Base-by-base conservation (phyloP, 495 filamentous ascomycete species). In the Daldinia bambusicola region DNA sequence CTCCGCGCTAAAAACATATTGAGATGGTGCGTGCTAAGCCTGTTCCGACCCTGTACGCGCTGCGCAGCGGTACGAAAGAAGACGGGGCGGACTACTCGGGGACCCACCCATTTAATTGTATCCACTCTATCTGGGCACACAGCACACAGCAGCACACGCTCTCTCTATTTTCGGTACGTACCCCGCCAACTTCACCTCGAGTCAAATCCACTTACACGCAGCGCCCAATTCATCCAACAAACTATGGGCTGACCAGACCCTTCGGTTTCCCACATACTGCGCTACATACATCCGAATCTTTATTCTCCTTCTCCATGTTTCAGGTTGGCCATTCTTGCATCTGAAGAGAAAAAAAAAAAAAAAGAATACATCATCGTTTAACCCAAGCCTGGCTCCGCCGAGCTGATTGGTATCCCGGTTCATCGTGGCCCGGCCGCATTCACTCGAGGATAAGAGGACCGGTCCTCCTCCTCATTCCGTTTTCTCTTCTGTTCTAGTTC, bases 381-480 rank as follows among this genome's bases (percentile, higher is more conserved):
- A 48, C 61, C 32, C 62, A 64, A 55, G 67, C 53, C 67, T 70
- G 56, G 63, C 48, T 67, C 56, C 55, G 53, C 67, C 41, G 57
- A 66, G 74, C 60, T 77, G 75, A 76, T 77, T 76, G 67, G 70
- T 26, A 76, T 76, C 64, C 71, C 74, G 74, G 75, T 60, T 51
- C 63, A 66, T 68, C 69, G 60, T 70, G 52, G 50, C 51, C 75
- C 68, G 65, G 63, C 62, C 63, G 41, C 20, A 48, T 58, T 64
- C 68, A 73, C 62, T 55, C 69, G 71, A 79, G 75, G 69, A 79
- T 79, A 79, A 77, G 74, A 76, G 63, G 74, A 60, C 71, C 66
- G 67, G 48, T 63, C 69, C 73, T 76, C 73, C 74, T 72, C 75
- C 63, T 69, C 55, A 30, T 56, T 61, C 14, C 55, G 52, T 72